Percentiles rank a stretch among this genome's conserved stretches.
Conservation (phyloP, 1,284 basidiomycete species). For the Ganoderma leucocontextum region DNA sequence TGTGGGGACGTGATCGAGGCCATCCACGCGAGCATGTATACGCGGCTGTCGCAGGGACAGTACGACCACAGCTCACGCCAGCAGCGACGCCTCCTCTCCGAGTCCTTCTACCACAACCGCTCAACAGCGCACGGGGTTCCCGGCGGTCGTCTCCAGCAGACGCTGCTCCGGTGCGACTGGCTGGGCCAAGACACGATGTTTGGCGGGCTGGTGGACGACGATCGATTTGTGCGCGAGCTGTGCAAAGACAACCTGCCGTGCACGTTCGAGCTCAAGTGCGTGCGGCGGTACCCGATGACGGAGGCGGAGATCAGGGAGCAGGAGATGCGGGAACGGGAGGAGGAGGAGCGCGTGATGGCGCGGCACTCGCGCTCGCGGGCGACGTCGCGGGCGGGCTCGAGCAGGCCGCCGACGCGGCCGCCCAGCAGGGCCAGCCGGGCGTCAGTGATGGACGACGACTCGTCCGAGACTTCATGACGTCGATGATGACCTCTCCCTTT, state of each 20-base stretch:
- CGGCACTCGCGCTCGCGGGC: slow-evolving; percentile 32
- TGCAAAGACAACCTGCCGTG: slow-evolving; percentile 61
- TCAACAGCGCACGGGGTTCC: slow-evolving; percentile 68
- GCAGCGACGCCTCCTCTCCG: slow-evolving; percentile 51
- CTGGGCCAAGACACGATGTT: slow-evolving; percentile 63
- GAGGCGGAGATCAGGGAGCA: slow-evolving; percentile 57
- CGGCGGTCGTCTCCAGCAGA: slow-evolving; percentile 67
- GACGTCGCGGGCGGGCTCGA: slow-evolving; percentile 32
- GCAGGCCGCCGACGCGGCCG: slow-evolving; percentile 24
- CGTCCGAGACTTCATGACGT: slow-evolving; percentile 14
- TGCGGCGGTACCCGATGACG: slow-evolving; percentile 55
- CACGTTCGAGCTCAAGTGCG: slow-evolving; percentile 65
- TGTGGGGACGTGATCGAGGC: slow-evolving; percentile 77
- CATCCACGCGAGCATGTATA: slow-evolving; percentile 58
- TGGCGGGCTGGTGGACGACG: slow-evolving; percentile 63
- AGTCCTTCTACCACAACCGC: slow-evolving; percentile 69
- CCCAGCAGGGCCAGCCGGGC: slow-evolving; percentile 26
- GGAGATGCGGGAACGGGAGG: slow-evolving; percentile 37
- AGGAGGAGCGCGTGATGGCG: slow-evolving; percentile 29
- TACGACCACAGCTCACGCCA: slow-evolving; percentile 50
- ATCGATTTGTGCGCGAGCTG: slow-evolving; percentile 51
- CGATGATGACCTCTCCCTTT: not conserved
- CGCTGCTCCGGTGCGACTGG: slow-evolving; percentile 71
- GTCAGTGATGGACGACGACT: slow-evolving; percentile 17
- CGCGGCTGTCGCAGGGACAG: slow-evolving; percentile 58